A percentile compares a stretch with the other conserved stretches of the same genome.
Evolutionary conservation across 805 yeast genomes (phyloP).

Genomic region (Pichia rugopelliculosa): DNA sequence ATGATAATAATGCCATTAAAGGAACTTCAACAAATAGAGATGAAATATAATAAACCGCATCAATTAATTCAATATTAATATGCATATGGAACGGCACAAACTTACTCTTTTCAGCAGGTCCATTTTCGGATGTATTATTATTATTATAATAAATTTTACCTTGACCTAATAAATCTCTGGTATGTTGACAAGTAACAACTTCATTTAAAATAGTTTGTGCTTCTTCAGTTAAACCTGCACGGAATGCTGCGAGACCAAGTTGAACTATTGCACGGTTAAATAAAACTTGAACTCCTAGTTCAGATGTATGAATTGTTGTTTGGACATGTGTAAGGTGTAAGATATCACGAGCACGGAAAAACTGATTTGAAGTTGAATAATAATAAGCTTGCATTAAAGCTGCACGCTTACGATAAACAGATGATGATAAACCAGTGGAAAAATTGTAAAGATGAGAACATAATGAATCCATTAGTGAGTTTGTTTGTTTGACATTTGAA

Average conservation of each 20-base stretch:
- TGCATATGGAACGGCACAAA: constrained; percentile 97
- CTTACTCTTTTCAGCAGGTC: constrained; percentile 55
- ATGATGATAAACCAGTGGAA: constrained; percentile 42
- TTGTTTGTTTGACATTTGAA: constrained; percentile 33
- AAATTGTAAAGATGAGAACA: constrained; percentile 52
- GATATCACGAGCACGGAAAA: constrained; percentile 80
- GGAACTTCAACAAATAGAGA: constrained; percentile 91
- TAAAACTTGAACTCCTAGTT: constrained; percentile 78
- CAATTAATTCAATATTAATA: constrained; percentile 89
- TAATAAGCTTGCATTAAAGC: constrained; percentile 81
- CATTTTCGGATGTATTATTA: background rate
- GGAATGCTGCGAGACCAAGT: constrained; percentile 92
- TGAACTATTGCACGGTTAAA: constrained; percentile 95
- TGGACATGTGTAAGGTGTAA: constrained; percentile 81
- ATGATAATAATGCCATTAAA: constrained; percentile 47
- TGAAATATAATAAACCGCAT: constrained; percentile 86
- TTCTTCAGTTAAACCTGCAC: constrained; percentile 78
- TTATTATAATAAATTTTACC: constrained; percentile 32
- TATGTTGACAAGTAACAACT: constrained; percentile 75
- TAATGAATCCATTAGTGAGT: constrained; percentile 56
- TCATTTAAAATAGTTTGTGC: constrained; percentile 83
- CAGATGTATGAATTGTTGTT: constrained; percentile 75
- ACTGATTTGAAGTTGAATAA: constrained; percentile 82
- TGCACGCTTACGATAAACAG: constrained; percentile 72
- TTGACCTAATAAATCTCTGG: constrained; percentile 91